phyloP scores from a whole-genome alignment of 225 moss, liverwort and hornwort genomes.

The Antitrichia curtipendula region DNA sequence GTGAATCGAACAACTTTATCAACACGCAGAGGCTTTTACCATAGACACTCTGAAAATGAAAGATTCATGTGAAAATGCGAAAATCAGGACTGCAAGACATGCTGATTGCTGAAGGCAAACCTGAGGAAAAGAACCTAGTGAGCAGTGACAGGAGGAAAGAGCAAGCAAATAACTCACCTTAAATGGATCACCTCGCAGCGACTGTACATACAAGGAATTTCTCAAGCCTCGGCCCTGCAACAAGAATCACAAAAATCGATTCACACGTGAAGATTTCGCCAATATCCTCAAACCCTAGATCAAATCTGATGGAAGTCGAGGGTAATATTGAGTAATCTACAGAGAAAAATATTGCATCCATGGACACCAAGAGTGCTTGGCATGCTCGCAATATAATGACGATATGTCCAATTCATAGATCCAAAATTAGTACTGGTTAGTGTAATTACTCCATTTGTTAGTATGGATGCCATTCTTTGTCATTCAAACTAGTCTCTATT shows the following conservation, averaged over 20 bases:
- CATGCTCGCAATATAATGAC: not conserved
- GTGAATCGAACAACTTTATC: not conserved
- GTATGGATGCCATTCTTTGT: not conserved
- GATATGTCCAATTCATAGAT: not conserved
- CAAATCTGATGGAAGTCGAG: not conserved
- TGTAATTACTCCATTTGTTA: not conserved
- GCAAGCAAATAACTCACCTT: constrained; percentile 22
- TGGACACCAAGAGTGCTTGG: not conserved
- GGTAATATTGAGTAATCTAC: not conserved
- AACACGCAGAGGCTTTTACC: not conserved
- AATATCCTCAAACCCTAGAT: not conserved
- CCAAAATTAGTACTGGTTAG: not conserved
- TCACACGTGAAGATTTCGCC: not conserved
- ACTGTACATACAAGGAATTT: constrained; percentile 65
- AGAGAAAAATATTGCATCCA: not conserved
- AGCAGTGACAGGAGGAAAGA: not conserved
- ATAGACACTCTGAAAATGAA: not conserved
- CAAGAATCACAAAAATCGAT: not conserved
- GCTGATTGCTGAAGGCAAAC: not conserved
- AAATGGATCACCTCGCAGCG: constrained; percentile 73
- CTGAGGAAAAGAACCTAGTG: not conserved
- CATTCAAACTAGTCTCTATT: not conserved
- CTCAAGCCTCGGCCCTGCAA: constrained; percentile 59
- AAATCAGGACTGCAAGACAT: not conserved
- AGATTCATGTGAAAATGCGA: not conserved